Base-by-base conservation (phyloP, 257 asterid genomes). In the Hygrophila difformis region DNA sequence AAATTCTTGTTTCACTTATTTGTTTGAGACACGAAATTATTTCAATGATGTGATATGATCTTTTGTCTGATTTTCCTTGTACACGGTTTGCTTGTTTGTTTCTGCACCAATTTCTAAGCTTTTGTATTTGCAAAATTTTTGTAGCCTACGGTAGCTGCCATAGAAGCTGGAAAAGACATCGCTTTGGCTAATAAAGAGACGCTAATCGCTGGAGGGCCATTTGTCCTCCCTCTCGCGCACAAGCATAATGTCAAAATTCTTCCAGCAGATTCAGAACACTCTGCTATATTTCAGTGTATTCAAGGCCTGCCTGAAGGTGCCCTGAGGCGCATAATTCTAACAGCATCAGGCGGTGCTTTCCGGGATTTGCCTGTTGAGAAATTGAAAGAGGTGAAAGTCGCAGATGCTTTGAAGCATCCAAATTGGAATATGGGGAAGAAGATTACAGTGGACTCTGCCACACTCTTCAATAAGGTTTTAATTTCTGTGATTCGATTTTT, bases 361-460 rank as follows among this genome's bases (percentile, higher is more conserved):
- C 80, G 99, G 81, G 99, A 91, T 73, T 78, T 61, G 81, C 93
- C 94, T 16, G 97, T 91, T 15, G 97, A 91, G 19, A 86, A 80
- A 60, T 47, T 91, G 70, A 91, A 86, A 65, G 95, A 86, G 2
- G 96, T 77, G 48, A 86, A 91, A 82, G 99, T 91, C 42, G 96
- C 95, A 0, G 99, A 91, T 72, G 99, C 99, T 60, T 67, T 91
- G 59, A 91, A 91, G 81, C 99, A 91, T 70, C 99, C 99, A 2
- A 91, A 86, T 66, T 91, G 99, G 99, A 86, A 69, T 63, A 91
- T 91, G 99, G 99, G 99, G 3, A 91, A 91, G 47, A 91, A 91
- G 68, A 86, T 91, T 34, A 91, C 99, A 0, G 99, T 91, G 18
- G 99, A 91, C 78, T 91, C 99, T 8, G 99, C 99, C 26, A 91